phyloP scores from a whole-genome alignment of 768 basidiomycete species.

The Tulasnella sp. region DNA sequence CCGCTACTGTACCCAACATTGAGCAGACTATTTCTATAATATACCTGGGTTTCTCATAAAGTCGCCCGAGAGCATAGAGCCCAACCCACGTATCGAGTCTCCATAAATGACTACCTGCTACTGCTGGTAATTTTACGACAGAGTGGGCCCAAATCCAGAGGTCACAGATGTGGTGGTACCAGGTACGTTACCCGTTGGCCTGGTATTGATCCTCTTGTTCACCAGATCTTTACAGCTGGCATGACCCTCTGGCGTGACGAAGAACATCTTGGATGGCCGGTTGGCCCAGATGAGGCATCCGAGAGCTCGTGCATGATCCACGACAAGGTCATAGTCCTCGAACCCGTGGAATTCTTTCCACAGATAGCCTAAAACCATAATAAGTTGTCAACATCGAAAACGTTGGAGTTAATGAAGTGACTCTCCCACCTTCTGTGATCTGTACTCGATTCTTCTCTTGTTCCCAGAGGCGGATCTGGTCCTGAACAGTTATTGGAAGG shows the following conservation, averaged over 20 bases:
- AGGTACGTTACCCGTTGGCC: too few relatives aligned
- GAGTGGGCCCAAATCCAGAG: too few relatives aligned
- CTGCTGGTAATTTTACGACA: too few relatives aligned
- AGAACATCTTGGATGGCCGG: conserved; percentile 62
- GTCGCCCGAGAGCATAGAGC: too few relatives aligned
- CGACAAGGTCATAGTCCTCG: conserved; percentile 78
- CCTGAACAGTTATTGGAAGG: conserved; percentile 92
- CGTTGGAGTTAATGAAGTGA: conserved; percentile 19
- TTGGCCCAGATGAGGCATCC: conserved; percentile 81
- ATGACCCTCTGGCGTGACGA: conserved; percentile 36
- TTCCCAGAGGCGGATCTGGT: conserved; percentile 97
- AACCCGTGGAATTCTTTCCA: conserved; percentile 82
- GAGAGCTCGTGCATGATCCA: conserved; percentile 74
- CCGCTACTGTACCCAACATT: too few relatives aligned
- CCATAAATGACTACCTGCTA: too few relatives aligned
- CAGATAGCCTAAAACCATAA: conserved; percentile 63
- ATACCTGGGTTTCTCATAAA: too few relatives aligned
- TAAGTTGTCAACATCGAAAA: neutral
- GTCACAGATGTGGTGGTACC: too few relatives aligned
- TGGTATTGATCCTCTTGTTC: neutral
- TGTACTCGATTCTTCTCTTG: conserved; percentile 86
- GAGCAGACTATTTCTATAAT: too few relatives aligned
- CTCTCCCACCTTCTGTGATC: conserved; percentile 64
- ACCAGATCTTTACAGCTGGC: conserved; percentile 5
- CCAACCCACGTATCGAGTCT: too few relatives aligned